Conservation (phyloP, 129 eudicot species). For the Helichrysum umbraculigerum region DNA sequence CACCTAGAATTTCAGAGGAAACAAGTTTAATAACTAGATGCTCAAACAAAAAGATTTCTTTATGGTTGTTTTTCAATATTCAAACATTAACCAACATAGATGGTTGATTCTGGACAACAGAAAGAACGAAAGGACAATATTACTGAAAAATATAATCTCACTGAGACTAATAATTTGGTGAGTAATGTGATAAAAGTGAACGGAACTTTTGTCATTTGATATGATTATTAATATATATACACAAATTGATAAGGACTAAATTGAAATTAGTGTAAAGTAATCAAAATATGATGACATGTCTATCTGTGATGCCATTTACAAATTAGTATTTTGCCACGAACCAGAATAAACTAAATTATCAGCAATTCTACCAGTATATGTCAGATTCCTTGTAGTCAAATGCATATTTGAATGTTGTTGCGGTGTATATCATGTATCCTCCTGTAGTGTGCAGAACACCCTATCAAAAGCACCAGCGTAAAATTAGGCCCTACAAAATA, state of each 20-base stretch:
- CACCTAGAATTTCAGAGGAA: conserved; percentile 55
- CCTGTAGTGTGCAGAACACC: conserved; percentile 99
- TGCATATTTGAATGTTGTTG: conserved; percentile 95
- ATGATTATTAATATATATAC: conserved; percentile 3
- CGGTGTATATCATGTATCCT: conserved; percentile 98
- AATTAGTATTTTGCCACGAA: background rate
- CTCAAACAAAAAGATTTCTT: conserved; percentile 9
- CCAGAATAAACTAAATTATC: background rate
- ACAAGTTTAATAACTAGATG: background rate
- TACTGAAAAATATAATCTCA: background rate
- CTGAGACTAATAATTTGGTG: background rate
- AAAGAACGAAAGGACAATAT: background rate
- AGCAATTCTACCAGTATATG: conserved; percentile 71
- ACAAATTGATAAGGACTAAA: background rate
- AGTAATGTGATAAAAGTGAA: conserved; percentile 10
- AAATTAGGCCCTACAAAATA: conserved; percentile 14
- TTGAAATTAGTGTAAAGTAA: too few relatives aligned
- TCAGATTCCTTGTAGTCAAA: conserved; percentile 90
- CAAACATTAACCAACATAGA: background rate
- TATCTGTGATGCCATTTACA: background rate
- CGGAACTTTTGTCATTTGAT: background rate
- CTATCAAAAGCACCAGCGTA: conserved; percentile 39
- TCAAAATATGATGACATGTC: background rate
- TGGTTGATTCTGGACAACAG: conserved; percentile 5
- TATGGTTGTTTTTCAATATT: background rate